A percentile compares a stretch with the other conserved stretches of the same genome.
Evolutionary conservation across 805 yeast genomes (phyloP).

Genomic region (Saccharomyces jurei): DNA sequence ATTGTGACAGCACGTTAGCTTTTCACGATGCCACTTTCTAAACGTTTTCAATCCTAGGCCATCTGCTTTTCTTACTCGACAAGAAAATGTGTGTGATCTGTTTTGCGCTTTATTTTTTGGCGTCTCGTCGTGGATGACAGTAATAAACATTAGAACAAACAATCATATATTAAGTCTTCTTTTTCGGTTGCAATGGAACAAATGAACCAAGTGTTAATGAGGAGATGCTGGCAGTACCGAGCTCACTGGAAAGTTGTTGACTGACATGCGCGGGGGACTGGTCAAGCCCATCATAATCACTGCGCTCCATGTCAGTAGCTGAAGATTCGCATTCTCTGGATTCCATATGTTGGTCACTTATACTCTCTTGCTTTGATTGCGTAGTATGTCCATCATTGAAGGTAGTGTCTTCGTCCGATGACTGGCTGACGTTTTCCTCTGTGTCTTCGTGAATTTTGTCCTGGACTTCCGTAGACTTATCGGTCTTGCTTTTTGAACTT

Average conservation of each 20-base stretch:
- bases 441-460: background rate
- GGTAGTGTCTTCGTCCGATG: no score
- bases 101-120: background rate
- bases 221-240: background rate
- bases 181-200: conserved; percentile 25
- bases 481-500: conserved; percentile 2
- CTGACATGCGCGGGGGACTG: background rate
- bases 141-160: background rate
- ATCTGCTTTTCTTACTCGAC: background rate
- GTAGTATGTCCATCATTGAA: background rate
- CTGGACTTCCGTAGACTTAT: background rate
- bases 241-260: background rate
- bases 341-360: background rate
- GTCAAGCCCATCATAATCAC: conserved; percentile 21
- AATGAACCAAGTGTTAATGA: conserved; percentile 16
- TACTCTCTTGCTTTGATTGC: background rate
- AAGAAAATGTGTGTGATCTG: background rate
- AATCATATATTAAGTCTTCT: conserved; percentile 4
- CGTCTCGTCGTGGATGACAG: background rate
- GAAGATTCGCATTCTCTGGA: background rate
- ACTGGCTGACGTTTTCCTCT: background rate
- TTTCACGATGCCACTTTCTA: background rate
- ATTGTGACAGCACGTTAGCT: background rate
- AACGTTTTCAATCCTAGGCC: background rate
- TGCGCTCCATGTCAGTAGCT: background rate